Evolutionary conservation across 1,284 basidiomycete genomes (phyloP), one percentile per base, ranked within the genome.

Genomic region (Tremellales sp.): DNA sequence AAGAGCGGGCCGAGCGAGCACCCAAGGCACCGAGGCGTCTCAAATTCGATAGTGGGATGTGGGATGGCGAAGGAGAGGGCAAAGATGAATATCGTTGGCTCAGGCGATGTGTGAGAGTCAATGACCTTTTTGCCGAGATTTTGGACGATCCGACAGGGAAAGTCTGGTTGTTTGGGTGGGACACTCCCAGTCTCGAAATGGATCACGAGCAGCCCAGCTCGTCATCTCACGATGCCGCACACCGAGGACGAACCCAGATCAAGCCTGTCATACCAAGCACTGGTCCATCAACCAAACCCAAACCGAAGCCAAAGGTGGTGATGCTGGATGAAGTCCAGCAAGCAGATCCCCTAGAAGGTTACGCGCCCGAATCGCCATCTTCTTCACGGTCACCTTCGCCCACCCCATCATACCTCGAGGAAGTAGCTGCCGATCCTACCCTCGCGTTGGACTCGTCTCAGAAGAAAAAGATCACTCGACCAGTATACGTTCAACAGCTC

Each of bases 361-460:
- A 93, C 66, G 79, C 78, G 2, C 84, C 69, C 2, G 76, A 79
- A 1, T 67, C 64, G 1, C 60, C 79, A 0, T 84, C 85, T 12
- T 88, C 88, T 11, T 87, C 88, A 3, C 84, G 87, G 7, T 83
- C 87, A 0, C 72, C 81, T 2, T 91, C 89, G 1, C 89, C 89
- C 0, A 86, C 85, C 0, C 83, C 82, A 0, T 83, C 83, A 2
- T 86, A 88, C 54, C 79, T 93, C 2, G 84, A 80, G 8, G 87
- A 89, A 61, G 83, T 89, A n/a, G 85, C 88, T 60, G 83, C 81
- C 45, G 89, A 94, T 59, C 90, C 90, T 0, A 84, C 86, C 0
- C 75, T 92, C 21, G 70, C 68, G 0, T 45, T 72, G 3, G 73
- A 74, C 40, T 64, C 62, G 0, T 54, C 62, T 0, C 67, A 69